Base-by-base conservation (phyloP, 1,284 basidiomycete species). In the Malassezia psittaci region DNA sequence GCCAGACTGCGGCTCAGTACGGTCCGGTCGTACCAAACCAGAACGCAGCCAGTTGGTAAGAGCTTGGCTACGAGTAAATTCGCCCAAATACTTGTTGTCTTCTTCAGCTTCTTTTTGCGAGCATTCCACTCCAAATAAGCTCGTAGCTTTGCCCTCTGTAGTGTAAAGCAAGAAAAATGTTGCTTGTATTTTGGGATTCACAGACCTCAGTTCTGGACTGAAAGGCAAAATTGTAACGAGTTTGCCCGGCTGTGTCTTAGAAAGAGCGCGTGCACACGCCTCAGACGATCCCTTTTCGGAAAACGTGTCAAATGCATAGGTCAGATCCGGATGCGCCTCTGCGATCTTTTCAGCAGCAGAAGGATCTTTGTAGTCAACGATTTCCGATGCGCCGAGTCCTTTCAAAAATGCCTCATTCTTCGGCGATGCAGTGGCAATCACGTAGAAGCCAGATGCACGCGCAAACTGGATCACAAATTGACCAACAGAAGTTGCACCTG, bases 401-500 rank as follows among this genome's bases (percentile, higher is more conserved):
- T 62, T 64, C 47, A 74, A 55, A n/a, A 61, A 57, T 1, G 54
- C 59, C 37, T 67, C 63, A 59, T 74, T 70, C 52, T 67, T 67
- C 40, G 66, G 69, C 34, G 77, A 78, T 9, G 77, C 77, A 11
- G 77, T 78, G n/a, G 75, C 65, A 60, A 78, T 68, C 47, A 79
- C 77, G 21, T 68, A 80, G 76, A 81, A 83, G 0, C 77, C 77
- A 1, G 73, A 62, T 15, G 74, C 61, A 33, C 69, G 71, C 12
- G 73, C 78, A 16, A 71, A 51, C 57, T 74, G 69, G 36, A 74
- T 61, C n/a, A 68, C 68, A 53, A 76, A 80, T 56, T 81, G 79
- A 4, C 81, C 82, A 0, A 74, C 74, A 15, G 79, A 66, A n/a
- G 80, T 80, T 5, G 82, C 76, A 10, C 82, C 81, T 15, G 79